Evolutionary conservation across 805 yeast genomes (phyloP).

Genomic region (Schizosaccharomyces lindneri): DNA sequence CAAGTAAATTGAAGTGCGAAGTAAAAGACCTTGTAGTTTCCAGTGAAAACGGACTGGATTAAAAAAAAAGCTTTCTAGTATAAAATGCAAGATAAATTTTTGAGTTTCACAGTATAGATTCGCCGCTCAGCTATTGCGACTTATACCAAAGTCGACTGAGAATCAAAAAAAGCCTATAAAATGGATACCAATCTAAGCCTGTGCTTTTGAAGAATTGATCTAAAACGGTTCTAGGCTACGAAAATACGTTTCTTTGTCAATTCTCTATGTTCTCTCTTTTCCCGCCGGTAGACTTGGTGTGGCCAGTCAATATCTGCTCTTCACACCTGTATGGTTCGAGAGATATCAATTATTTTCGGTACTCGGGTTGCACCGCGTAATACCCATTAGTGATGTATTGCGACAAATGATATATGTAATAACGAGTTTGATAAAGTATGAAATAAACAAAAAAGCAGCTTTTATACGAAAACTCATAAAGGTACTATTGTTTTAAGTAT

Average conservation of each 20-base stretch:
- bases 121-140: background rate
- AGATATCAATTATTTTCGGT: background rate
- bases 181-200: background rate
- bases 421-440: too few species aligned
- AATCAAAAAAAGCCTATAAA: background rate
- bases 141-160: background rate
- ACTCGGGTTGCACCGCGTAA: background rate
- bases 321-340: background rate
- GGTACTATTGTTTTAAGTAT: too few species aligned
- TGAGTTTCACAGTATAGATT: too few species aligned
- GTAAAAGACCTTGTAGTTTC: too few species aligned
- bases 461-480: too few species aligned
- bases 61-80: too few species aligned
- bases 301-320: background rate
- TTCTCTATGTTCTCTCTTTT: background rate
- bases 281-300: background rate
- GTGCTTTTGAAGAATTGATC: background rate
- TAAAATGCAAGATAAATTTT: too few species aligned
- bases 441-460: too few species aligned
- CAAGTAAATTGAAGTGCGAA: too few species aligned
- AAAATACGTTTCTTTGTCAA: background rate
- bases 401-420: too few species aligned
- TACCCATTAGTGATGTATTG: background rate
- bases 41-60: too few species aligned
- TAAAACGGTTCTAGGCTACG: background rate